Base-by-base conservation (phyloP, 2,329 filamentous ascomycete species). In the Fusarium coicis region DNA sequence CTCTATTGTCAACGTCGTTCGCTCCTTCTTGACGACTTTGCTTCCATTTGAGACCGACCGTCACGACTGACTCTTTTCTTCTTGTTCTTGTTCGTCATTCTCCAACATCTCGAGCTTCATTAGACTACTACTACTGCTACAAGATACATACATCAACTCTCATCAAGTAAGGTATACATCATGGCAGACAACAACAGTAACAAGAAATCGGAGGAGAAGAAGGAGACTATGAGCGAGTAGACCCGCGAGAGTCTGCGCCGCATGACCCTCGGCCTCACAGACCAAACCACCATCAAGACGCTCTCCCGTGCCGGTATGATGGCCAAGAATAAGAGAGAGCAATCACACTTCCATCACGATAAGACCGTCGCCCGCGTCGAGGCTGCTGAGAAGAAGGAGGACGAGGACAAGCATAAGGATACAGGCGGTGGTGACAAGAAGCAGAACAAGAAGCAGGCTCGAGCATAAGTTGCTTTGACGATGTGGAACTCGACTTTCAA, bases 251-350 rank as follows among this genome's bases (percentile, higher is more conserved):
- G 64, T n/a, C 19, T 76, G 15, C 58, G 70, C 7, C 74, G 76
- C 10, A 77, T 77, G 76, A 77, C 75, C 8, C 23, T 39, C 6
- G 49, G 62, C 18, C 74, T 77, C n/a, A 74, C 73, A 19, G 47
- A 77, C 61, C 76, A 77, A 50, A 36, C 30, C 16, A 77, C 75
- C 19, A 77, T 76, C 23, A 60, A 71, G 32, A 70, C 68, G 18
- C 76, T 77, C 18, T 68, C 72, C 0, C 55, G 63, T 21, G 56
- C 67, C 7, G 76, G 70, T 4, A 66, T 55, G 39, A 43, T 68
- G 26, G 76, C 76, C n/a, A 74, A 67, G 55, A 57, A 60, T 49
- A 76, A 72, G 46, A 61, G 76, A 19, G 40, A 50, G 49, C 28
- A 47, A 28, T 32, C 28, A 15, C 56, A 42, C 32, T 39, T 43